Conservation (phyloP, 306 rosid genomes). For the Quillaja saponaria region DNA sequence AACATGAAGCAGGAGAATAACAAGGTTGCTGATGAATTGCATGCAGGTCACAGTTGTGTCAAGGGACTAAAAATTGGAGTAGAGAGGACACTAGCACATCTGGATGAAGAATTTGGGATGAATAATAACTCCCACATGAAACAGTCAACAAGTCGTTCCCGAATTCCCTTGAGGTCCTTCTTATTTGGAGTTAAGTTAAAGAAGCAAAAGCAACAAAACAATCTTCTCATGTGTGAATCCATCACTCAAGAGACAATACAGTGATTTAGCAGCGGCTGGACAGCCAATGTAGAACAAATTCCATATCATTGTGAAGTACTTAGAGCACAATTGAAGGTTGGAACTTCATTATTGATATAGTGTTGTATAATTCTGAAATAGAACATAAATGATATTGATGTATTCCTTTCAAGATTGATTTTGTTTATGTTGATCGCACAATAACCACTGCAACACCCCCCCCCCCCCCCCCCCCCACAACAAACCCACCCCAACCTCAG, state of each 20-base stretch:
- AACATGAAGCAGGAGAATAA: conserved; percentile 80
- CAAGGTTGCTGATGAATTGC: conserved; percentile 63
- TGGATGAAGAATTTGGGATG: conserved; percentile 53
- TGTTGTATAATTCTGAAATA: conserved; percentile 17
- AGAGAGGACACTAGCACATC: conserved; percentile 53
- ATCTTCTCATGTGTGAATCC: conserved; percentile 56
- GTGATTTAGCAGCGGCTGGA: conserved; percentile 33
- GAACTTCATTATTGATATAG: not conserved
- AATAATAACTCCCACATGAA: conserved; percentile 26
- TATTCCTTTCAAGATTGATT: conserved; percentile 1
- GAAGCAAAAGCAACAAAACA: conserved; percentile 64
- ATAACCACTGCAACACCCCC: no score
- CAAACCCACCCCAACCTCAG: no score
- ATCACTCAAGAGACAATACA: conserved; percentile 46
- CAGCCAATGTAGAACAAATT: conserved; percentile 26
- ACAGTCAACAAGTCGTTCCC: conserved; percentile 39
- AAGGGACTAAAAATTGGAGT: conserved; percentile 49
- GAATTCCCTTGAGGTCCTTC: conserved; percentile 76
- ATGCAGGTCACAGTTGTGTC: conserved; percentile 57
- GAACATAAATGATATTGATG: not conserved
- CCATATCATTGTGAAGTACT: conserved; percentile 1
- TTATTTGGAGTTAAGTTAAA: conserved; percentile 78
- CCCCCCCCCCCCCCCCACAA: no score
- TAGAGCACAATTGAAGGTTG: not conserved
- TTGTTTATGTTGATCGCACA: not conserved